Base-by-base conservation (phyloP, 257 asterid genomes). In the Rhazya stricta region DNA sequence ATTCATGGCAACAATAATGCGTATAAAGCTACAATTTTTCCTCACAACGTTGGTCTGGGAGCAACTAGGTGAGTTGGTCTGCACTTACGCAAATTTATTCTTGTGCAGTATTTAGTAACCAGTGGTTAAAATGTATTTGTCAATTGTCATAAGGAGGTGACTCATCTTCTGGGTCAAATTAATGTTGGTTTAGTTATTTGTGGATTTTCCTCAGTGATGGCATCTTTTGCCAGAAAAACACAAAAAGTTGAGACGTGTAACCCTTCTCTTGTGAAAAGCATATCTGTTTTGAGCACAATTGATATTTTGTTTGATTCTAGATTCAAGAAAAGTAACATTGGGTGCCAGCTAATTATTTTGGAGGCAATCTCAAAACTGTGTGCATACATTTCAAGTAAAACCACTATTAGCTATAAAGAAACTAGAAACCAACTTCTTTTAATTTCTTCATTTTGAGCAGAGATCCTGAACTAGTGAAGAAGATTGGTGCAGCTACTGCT, bases 401-500 rank as follows among this genome's bases (percentile, higher is more conserved):
- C n/a, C n/a, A n/a, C n/a, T n/a, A n/a, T n/a, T n/a, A n/a, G n/a
- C n/a, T n/a, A n/a, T n/a, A n/a, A n/a, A n/a, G n/a, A n/a, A n/a
- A n/a, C n/a, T n/a, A n/a, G n/a, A n/a, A n/a, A n/a, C n/a, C 25
- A 15, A 19, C 58, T 54, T 23, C 21, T 30, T 13, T 30, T n/a
- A n/a, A n/a, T 13, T 30, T 11, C n/a, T 39, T 68, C 19, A 32
- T 27, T 30, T 61, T 76, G 75, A 77, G 18, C 74, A 89, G 95
- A 78, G 95, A 89, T 78, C 89, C 95, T 66, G 65, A 30, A 42
- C 76, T 89, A 73, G 90, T 83, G 48, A 89, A 78, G 85, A 86
- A 77, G 77, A 89, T 87, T 71, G 92, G 95, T 25, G 90, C 91
- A 71, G 95, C 95, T 42, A 89, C 95, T 63, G 95, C 95, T 36